A percentile compares a stretch with the other conserved stretches of the same genome.
Evolutionary conservation across 1,139 yeast genomes (phyloP).

Genomic region (Debaryomyces fabryi): DNA sequence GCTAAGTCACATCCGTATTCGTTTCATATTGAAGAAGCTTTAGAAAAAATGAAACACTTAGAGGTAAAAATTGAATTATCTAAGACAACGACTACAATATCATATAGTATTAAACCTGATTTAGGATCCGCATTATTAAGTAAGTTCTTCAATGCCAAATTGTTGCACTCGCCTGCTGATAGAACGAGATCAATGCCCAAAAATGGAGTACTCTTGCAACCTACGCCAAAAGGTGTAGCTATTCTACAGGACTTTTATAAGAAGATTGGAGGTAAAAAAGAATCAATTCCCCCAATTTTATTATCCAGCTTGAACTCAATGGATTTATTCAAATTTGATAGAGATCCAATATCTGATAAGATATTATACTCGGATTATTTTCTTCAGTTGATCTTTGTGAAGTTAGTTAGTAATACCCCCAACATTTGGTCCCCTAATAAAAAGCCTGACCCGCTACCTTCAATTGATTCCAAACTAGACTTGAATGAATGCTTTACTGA

Average conservation of each 20-base stretch:
- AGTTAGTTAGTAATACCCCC: slow-evolving; percentile 67
- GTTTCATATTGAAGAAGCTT: slow-evolving; percentile 57
- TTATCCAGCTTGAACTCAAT: slow-evolving; percentile 65
- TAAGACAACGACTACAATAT: slow-evolving; percentile 58
- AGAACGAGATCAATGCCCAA: slow-evolving; percentile 59
- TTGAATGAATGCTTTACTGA: slow-evolving; percentile 6
- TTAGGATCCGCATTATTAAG: slow-evolving; percentile 54
- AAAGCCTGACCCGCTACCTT: slow-evolving; percentile 25
- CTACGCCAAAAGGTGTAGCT: slow-evolving; percentile 91
- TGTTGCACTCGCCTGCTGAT: slow-evolving; percentile 77
- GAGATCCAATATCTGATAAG: slow-evolving; percentile 62
- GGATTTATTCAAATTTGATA: slow-evolving; percentile 69
- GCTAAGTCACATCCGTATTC: slow-evolving; percentile 47
- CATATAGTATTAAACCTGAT: slow-evolving; percentile 58
- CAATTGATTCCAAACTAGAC: slow-evolving; percentile 9
- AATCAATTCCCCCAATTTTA: slow-evolving; percentile 48
- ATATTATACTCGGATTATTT: slow-evolving; percentile 67
- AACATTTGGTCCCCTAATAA: slow-evolving; percentile 68
- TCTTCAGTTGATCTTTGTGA: slow-evolving; percentile 63
- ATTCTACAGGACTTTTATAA: slow-evolving; percentile 62
- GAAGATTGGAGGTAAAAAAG: slow-evolving; percentile 52
- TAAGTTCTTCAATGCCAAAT: slow-evolving; percentile 64
- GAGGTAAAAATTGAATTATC: slow-evolving; percentile 49
- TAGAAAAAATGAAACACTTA: slow-evolving; percentile 52
- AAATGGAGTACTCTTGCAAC: slow-evolving; percentile 57